These are phyloP conservation scores for Omphalotus olearius DNA, from an alignment of 1,284 basidiomycete species.

Conservation along the genomic window DNA sequence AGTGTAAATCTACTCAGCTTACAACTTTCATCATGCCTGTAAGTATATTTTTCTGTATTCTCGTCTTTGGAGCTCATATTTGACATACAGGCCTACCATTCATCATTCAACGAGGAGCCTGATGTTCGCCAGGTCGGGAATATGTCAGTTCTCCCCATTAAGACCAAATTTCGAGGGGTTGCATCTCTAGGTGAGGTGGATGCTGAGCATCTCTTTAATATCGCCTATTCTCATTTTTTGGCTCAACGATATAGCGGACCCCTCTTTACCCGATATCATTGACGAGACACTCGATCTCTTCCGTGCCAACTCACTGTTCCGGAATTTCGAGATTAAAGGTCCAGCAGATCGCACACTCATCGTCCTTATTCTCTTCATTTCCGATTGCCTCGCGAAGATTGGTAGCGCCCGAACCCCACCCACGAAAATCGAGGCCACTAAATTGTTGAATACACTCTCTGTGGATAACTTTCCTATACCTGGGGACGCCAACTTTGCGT, in stretches of 20 bases:
- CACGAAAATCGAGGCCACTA: conserved; percentile 82
- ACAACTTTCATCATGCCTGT: conserved; percentile 49
- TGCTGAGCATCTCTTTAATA: conserved; percentile 7
- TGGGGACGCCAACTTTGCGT: conserved; percentile 92
- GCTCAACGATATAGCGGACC: conserved; percentile 53
- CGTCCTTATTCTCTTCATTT: conserved; percentile 97
- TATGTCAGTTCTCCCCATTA: conserved; percentile 88
- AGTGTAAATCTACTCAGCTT: not conserved
- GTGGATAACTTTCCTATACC: conserved; percentile 93
- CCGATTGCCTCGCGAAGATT: conserved; percentile 93
- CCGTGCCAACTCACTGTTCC: conserved; percentile 97
- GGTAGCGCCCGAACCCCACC: conserved; percentile 64
- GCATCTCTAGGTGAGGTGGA: conserved; percentile 72
- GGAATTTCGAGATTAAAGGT: conserved; percentile 99
- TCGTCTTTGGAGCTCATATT: not conserved
- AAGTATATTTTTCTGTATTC: conserved; percentile 24
- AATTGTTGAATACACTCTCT: conserved; percentile 86
- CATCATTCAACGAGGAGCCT: conserved; percentile 84
- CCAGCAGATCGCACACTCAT: conserved; percentile 95
- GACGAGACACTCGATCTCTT: conserved; percentile 98
- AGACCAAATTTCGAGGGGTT: conserved; percentile 87
- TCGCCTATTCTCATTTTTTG: conserved; percentile 7
- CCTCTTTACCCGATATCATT: conserved; percentile 82
- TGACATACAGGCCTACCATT: conserved; percentile 85
- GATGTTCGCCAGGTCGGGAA: conserved; percentile 87